Evolutionary conservation across 495 filamentous ascomycete species (phyloP).

Genomic region (Hypoxylon intermedium): DNA sequence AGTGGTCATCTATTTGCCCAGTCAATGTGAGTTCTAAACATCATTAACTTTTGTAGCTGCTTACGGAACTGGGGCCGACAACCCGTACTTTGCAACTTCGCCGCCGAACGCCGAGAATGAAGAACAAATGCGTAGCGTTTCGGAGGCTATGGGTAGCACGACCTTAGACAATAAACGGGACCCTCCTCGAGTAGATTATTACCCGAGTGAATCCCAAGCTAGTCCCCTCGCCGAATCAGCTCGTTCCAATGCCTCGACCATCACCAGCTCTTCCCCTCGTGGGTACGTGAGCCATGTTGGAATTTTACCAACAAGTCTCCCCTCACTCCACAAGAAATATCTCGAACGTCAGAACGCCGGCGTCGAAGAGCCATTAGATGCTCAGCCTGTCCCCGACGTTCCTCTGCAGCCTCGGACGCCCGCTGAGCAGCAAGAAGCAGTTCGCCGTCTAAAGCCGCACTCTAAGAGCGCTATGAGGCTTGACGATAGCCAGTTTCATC

Average conservation of each 20-base stretch:
- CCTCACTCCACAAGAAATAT: slow-evolving; percentile 85
- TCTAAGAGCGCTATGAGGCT: slow-evolving; percentile 65
- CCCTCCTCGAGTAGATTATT: slow-evolving; percentile 13
- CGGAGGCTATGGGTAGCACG: slow-evolving; percentile 26
- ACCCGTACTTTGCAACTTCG: slow-evolving; percentile 50
- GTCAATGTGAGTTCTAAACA: background rate
- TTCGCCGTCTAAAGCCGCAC: slow-evolving; percentile 80
- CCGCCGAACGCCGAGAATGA: slow-evolving; percentile 41
- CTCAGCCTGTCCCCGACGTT: slow-evolving; percentile 55
- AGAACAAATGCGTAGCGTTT: slow-evolving; percentile 41
- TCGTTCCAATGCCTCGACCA: slow-evolving; percentile 52
- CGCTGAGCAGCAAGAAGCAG: slow-evolving; percentile 78
- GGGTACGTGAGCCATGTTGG: slow-evolving; percentile 80
- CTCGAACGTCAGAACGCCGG: slow-evolving; percentile 75
- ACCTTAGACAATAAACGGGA: slow-evolving; percentile 13
- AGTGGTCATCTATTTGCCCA: slow-evolving; percentile 46
- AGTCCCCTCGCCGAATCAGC: slow-evolving; percentile 47
- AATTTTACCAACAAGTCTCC: slow-evolving; percentile 87
- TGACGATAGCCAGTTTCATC: slow-evolving; percentile 68
- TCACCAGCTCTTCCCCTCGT: slow-evolving; percentile 53
- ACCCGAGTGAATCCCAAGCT: slow-evolving; percentile 34
- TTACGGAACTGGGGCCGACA: slow-evolving; percentile 45
- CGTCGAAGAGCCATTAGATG: slow-evolving; percentile 46
- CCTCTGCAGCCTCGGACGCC: slow-evolving; percentile 62
- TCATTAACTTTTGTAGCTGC: slow-evolving; percentile 32